phyloP scores from a whole-genome alignment of 148 eudicot species.

The Chenopodium berlandieri region DNA sequence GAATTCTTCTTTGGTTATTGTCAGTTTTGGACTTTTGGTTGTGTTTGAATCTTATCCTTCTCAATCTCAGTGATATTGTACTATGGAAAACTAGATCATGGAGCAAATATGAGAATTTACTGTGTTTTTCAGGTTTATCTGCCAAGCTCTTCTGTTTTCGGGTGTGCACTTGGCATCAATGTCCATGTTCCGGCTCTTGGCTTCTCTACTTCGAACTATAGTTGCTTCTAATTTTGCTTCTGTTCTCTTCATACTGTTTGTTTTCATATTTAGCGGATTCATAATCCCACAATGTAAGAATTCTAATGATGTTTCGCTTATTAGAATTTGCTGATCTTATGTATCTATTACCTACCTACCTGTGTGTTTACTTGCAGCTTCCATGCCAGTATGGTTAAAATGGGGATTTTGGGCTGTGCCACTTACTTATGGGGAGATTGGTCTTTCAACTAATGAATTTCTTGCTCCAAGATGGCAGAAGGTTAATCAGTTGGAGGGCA shows the following conservation, averaged over 20 bases:
- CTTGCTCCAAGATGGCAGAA: slow-evolving; percentile 78
- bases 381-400: slow-evolving; percentile 76
- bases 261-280: slow-evolving; percentile 64
- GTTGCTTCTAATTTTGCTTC: slow-evolving; percentile 49
- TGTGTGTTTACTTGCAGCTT: slow-evolving; percentile 47
- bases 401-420: slow-evolving; percentile 87
- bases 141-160: slow-evolving; percentile 53
- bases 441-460: slow-evolving; percentile 81
- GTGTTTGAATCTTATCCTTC: background rate
- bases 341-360: background rate
- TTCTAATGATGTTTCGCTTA: background rate
- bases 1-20: background rate
- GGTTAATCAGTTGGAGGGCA: slow-evolving; percentile 30
- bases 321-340: background rate
- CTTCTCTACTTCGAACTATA: slow-evolving; percentile 52
- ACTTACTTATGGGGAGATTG: slow-evolving; percentile 72
- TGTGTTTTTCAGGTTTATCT: slow-evolving; percentile 51
- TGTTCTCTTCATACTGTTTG: slow-evolving; percentile 33
- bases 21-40: background rate
- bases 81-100: no score
- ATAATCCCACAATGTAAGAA: slow-evolving; percentile 63
- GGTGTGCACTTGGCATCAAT: slow-evolving; percentile 54
- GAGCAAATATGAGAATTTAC: background rate
- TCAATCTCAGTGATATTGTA: background rate
- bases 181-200: slow-evolving; percentile 72